phyloP scores from a whole-genome alignment of 257 asterid genomes.

The Nicotiana otophora region DNA sequence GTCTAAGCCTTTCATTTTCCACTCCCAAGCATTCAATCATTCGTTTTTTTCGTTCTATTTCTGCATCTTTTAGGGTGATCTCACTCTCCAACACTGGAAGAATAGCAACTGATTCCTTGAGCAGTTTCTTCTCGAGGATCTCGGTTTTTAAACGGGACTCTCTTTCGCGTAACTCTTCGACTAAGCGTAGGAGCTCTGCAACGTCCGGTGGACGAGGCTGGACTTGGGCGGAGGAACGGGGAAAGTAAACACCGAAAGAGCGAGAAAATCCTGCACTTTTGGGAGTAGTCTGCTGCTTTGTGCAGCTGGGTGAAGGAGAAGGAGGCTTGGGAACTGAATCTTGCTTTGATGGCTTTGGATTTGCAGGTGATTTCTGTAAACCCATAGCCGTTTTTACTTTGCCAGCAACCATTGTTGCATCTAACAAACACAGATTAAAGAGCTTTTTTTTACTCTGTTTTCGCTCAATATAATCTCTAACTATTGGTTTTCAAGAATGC shows the following conservation, averaged over 20 bases:
- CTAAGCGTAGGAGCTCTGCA: constrained; percentile 55
- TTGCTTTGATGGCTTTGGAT: constrained; percentile 29
- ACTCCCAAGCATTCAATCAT: constrained; percentile 67
- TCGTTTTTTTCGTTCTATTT: constrained; percentile 37
- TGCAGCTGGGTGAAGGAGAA: constrained; percentile 32
- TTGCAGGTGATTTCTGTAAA: constrained; percentile 59
- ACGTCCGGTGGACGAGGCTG: constrained; percentile 96
- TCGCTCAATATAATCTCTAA: background rate
- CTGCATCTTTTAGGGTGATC: constrained; percentile 44
- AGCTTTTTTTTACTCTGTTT: background rate
- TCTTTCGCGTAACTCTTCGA: constrained; percentile 59
- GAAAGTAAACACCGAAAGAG: constrained; percentile 69
- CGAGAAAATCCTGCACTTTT: constrained; percentile 52
- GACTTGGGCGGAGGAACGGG: constrained; percentile 81
- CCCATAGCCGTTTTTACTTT: constrained; percentile 73
- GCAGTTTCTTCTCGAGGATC: constrained; percentile 59
- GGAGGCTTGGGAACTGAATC: constrained; percentile 48
- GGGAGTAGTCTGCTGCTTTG: constrained; percentile 24
- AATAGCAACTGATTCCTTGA: constrained; percentile 56
- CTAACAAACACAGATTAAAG: background rate
- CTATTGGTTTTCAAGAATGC: constrained; percentile 2
- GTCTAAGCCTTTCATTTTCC: constrained; percentile 62
- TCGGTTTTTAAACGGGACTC: constrained; percentile 74
- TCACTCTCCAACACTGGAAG: constrained; percentile 65
- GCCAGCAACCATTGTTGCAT: constrained; percentile 69